A percentile compares a stretch with the other conserved stretches of the same genome.
phyloP scores from a whole-genome alignment of 164 flowering plant genomes.

The Vitis amurensis region DNA sequence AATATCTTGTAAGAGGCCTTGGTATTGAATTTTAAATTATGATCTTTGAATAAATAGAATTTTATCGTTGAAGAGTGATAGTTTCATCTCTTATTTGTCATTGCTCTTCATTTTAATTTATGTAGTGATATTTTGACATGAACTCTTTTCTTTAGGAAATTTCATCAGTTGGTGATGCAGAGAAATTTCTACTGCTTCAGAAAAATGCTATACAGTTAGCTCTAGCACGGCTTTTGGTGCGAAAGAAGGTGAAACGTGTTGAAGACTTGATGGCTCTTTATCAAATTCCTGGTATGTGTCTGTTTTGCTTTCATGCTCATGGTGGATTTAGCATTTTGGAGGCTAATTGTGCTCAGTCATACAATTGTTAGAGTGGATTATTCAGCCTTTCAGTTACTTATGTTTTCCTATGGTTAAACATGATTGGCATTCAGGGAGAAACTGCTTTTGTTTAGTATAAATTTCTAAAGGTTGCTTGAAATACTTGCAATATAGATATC shows the following conservation, averaged over 20 bases:
- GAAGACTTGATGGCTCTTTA: constrained; percentile 50
- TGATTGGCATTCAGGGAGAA: too few species aligned
- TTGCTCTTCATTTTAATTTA: not conserved
- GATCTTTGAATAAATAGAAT: too few species aligned
- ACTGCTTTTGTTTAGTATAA: too few species aligned
- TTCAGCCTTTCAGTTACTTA: too few species aligned
- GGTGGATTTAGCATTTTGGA: not conserved
- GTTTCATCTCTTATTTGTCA: not conserved
- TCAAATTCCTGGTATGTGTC: constrained; percentile 51
- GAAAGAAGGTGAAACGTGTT: constrained; percentile 51
- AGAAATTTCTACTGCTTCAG: constrained; percentile 54
- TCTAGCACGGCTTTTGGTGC: constrained; percentile 52
- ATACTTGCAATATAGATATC: too few species aligned
- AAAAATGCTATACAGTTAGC: constrained; percentile 58
- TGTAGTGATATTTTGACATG: not conserved
- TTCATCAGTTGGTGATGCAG: constrained; percentile 67
- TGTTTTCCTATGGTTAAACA: too few species aligned
- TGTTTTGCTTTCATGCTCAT: constrained; percentile 4
- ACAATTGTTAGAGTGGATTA: not conserved
- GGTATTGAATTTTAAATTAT: too few species aligned
- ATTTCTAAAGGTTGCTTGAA: too few species aligned
- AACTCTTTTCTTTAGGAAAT: constrained; percentile 42
- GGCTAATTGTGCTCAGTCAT: not conserved
- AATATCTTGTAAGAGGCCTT: too few species aligned
- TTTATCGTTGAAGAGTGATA: not conserved